These are phyloP conservation scores for Gossypium australe DNA, from an alignment of 345 rosid genomes.

Conservation along the genomic window DNA sequence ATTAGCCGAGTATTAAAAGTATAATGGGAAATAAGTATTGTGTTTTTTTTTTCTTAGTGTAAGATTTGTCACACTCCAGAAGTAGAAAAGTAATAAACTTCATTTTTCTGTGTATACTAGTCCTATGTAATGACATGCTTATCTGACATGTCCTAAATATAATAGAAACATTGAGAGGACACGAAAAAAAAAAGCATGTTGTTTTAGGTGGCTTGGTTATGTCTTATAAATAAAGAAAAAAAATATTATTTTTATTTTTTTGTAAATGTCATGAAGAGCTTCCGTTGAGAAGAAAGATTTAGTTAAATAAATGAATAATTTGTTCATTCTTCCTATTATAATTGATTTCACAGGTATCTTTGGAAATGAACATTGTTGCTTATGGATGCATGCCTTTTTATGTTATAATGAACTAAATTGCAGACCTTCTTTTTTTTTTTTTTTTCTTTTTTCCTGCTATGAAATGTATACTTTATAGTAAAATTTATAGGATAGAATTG, in stretches of 20 bases:
- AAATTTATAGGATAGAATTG: background rate
- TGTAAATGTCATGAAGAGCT: no score
- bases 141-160: background rate
- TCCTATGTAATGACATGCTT: background rate
- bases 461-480: background rate
- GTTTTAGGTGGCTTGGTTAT: no score
- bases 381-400: constrained; percentile 62
- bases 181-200: background rate
- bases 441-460: background rate
- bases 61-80: background rate
- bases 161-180: background rate
- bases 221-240: background rate
- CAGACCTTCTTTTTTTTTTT: background rate
- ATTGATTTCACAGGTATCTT: constrained; percentile 50
- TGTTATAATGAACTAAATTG: background rate
- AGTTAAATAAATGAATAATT: background rate
- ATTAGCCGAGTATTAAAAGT: background rate
- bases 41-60: background rate
- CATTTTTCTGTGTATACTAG: background rate
- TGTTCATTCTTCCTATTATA: background rate
- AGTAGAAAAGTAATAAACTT: background rate
- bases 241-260: background rate
- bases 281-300: background rate
- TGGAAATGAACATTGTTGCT: constrained; percentile 81
- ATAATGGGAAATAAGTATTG: background rate